Conservation (phyloP, 1,284 basidiomycete species). For the Jaminaea rosea region DNA sequence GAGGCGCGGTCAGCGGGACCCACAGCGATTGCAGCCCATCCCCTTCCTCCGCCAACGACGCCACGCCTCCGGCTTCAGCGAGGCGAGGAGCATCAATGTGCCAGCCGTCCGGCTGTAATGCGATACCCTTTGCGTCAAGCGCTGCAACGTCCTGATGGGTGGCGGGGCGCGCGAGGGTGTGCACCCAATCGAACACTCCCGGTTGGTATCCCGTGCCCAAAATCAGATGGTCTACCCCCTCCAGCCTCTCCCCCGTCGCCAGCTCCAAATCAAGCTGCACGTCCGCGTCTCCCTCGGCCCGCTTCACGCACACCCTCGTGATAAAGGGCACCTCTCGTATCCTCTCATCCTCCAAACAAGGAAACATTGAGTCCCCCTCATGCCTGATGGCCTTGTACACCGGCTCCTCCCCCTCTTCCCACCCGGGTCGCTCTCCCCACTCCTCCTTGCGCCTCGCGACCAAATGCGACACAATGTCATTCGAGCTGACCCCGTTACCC, state of each 20-base stretch:
- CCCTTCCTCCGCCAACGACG: neutral
- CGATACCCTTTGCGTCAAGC: neutral
- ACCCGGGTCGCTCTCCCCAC: constrained; percentile 2
- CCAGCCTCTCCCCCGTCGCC: neutral
- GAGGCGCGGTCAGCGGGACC: neutral
- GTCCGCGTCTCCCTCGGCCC: too few relatives aligned
- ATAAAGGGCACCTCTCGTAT: too few relatives aligned
- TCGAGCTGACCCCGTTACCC: constrained; percentile 35
- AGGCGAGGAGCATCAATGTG: neutral
- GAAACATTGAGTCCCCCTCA: neutral
- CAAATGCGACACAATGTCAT: constrained; percentile 35
- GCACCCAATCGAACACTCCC: neutral
- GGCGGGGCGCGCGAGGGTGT: neutral
- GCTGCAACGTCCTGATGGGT: neutral
- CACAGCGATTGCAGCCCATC: neutral
- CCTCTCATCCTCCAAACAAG: too few relatives aligned
- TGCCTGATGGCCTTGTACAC: neutral
- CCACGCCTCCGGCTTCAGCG: neutral
- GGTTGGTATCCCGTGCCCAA: neutral
- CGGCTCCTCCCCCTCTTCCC: neutral
- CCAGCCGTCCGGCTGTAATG: neutral
- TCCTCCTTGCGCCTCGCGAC: constrained; percentile 7
- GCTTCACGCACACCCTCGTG: too few relatives aligned
- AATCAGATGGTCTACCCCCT: neutral
- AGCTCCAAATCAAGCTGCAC: neutral